Evolutionary conservation across 1,284 basidiomycete species (phyloP).

Genomic region (Grifola frondosa): DNA sequence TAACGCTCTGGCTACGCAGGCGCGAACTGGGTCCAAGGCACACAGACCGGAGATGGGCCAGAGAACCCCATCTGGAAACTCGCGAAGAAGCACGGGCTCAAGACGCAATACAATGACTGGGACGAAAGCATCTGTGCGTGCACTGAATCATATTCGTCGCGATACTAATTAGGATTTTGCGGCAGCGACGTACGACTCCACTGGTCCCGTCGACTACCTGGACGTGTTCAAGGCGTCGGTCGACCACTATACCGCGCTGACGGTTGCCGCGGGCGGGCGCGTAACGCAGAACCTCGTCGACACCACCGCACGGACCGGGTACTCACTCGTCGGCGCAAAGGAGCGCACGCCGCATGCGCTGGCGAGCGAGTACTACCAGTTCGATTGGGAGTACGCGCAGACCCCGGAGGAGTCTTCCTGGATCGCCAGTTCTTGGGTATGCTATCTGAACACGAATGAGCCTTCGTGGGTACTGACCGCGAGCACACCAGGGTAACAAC

Average conservation of each 20-base stretch:
- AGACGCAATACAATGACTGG: slow-evolving; percentile 46
- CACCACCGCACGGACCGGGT: slow-evolving; percentile 47
- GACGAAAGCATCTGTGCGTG: slow-evolving; percentile 50
- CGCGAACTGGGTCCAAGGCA: slow-evolving; percentile 70
- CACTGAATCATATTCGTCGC: neutral
- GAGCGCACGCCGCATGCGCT: slow-evolving; percentile 43
- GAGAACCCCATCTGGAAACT: slow-evolving; percentile 62
- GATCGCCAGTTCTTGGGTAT: slow-evolving; percentile 54
- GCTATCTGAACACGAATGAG: neutral
- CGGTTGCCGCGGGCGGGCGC: slow-evolving; percentile 44
- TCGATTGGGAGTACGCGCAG: slow-evolving; percentile 53
- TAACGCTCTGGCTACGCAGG: slow-evolving; percentile 30
- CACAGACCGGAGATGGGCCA: slow-evolving; percentile 38
- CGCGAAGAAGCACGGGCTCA: slow-evolving; percentile 55
- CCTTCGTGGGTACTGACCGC: neutral
- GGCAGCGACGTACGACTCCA: slow-evolving; percentile 51
- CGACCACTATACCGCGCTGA: slow-evolving; percentile 41
- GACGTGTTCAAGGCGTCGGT: slow-evolving; percentile 42
- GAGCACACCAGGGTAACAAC: slow-evolving; percentile 66
- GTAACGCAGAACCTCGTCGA: slow-evolving; percentile 46
- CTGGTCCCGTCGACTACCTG: slow-evolving; percentile 46
- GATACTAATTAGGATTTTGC: neutral
- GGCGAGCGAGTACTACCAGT: slow-evolving; percentile 55
- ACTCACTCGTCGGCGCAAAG: slow-evolving; percentile 45
- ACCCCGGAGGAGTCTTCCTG: slow-evolving; percentile 57